Evolutionary conservation across 805 yeast species (phyloP), one percentile per base, ranked within the genome.

Genomic region (Monosporozyma aerobia): DNA sequence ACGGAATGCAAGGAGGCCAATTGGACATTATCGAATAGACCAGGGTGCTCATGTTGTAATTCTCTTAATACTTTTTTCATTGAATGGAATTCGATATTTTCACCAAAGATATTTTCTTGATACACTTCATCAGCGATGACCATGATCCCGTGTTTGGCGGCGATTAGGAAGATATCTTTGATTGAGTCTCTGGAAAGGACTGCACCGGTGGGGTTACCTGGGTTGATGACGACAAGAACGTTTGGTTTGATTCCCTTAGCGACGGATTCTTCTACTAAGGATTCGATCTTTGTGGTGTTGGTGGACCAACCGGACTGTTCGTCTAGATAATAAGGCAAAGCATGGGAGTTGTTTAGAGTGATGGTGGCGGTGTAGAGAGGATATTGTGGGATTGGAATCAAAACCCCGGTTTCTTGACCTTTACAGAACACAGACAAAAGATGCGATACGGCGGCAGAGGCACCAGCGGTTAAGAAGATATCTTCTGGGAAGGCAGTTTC

Each of bases 201-300:
- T 1, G 96, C 79, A 44, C 99, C 99, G 0, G 99, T 94, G 57
- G 99, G 99, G 71, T 94, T 94, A 53, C 99, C 98, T 1, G 99
- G 99, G 73, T 94, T 94, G 64, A 94, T 94, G 14, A 94, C 87
- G 2, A 92, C 98, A 51, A 95, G 72, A 54, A 92, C 83, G 61
- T 87, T 81, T 57, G 94, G 84, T 11, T 70, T 74, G 30, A 87
- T 69, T 2, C 85, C 87, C 37, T 78, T 70, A 2, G 67, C 67
- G 1, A 68, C 54, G 22, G 87, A 75, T 23, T 77, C 73, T 32
- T 68, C 60, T 49, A 85, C 79, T 48, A 81, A 74, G 0, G 69
- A 55, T 56, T 80, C 80, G 61, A 89, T 80, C 63, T 82, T 84
- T 10, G 69, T 64, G 3, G 94, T 77, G 61, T 87, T 81, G 7